A percentile compares a stretch with the other conserved stretches of the same genome.
phyloP scores from a whole-genome alignment of 306 rosid genomes.

The Acacia confusa region DNA sequence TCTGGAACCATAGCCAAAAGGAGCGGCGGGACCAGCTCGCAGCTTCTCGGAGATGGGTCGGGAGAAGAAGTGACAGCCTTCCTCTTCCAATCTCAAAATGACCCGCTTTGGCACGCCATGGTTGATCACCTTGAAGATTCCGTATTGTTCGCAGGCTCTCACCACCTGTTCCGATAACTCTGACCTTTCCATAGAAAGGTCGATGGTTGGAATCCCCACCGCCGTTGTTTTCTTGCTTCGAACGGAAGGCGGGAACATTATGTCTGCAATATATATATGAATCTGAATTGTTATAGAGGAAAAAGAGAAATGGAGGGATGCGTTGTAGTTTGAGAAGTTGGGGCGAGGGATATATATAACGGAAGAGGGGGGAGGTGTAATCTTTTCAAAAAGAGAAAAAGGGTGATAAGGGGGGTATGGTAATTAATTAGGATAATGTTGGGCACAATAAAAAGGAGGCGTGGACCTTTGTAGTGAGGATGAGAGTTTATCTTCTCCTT shows the following conservation, averaged over 20 bases:
- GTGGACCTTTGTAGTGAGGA: conserved; percentile 28
- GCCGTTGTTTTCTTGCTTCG: conserved; percentile 70
- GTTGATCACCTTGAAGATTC: conserved; percentile 82
- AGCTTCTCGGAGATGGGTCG: conserved; percentile 52
- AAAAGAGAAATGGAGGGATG: not conserved
- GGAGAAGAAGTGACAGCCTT: conserved; percentile 60
- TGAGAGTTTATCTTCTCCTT: no score
- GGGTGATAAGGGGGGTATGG: conserved; percentile 36
- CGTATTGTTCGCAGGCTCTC: conserved; percentile 73
- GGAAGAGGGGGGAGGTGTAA: not conserved
- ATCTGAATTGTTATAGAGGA: not conserved
- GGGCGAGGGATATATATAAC: conserved; percentile 22
- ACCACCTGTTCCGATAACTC: conserved; percentile 50
- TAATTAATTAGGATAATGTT: not conserved
- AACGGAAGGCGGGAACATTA: conserved; percentile 60
- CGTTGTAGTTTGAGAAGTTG: conserved; percentile 35
- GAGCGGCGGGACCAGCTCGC: conserved; percentile 63
- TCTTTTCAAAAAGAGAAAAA: not conserved
- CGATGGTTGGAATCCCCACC: conserved; percentile 74
- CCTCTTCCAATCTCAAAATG: conserved; percentile 56
- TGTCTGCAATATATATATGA: not conserved
- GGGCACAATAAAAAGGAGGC: conserved; percentile 15
- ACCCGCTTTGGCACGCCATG: conserved; percentile 62
- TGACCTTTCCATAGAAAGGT: conserved; percentile 64
- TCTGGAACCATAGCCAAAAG: conserved; percentile 87